Percentiles rank a stretch among this genome's conserved stretches.
Evolutionary conservation across 306 rosid species (phyloP).

Genomic region (Oxytropis ochrocephala): DNA sequence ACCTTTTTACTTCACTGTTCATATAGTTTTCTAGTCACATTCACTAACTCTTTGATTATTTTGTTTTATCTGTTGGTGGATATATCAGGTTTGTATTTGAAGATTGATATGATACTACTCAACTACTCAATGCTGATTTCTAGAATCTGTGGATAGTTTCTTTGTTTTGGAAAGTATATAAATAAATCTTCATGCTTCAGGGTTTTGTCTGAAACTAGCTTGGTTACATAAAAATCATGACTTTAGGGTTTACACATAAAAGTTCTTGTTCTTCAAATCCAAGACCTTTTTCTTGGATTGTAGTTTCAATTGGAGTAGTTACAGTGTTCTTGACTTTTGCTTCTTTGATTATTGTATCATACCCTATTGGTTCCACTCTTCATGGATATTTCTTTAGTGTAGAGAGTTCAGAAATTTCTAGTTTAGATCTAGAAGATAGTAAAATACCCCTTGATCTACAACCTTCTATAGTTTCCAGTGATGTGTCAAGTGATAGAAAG

Average conservation of each 20-base stretch:
- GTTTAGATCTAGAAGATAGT: slow-evolving; percentile 31
- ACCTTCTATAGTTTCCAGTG: slow-evolving; percentile 5
- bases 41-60: neutral
- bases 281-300: slow-evolving; percentile 53
- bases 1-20: neutral
- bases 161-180: slow-evolving; percentile 13
- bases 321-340: slow-evolving; percentile 54
- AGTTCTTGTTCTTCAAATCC: slow-evolving; percentile 52
- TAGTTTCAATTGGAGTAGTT: slow-evolving; percentile 48
- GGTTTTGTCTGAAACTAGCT: slow-evolving; percentile 3
- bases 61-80: slow-evolving; percentile 4
- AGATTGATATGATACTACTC: neutral
- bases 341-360: slow-evolving; percentile 57
- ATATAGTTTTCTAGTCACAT: neutral
- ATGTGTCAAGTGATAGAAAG: slow-evolving; percentile 13
- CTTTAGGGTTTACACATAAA: slow-evolving; percentile 3
- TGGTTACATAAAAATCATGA: slow-evolving; percentile 31
- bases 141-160: neutral
- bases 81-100: slow-evolving; percentile 11
- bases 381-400: slow-evolving; percentile 52
- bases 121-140: neutral
- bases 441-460: slow-evolving; percentile 22
- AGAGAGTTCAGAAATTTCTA: slow-evolving; percentile 34
- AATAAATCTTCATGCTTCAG: slow-evolving; percentile 23
- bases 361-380: slow-evolving; percentile 58